Evolutionary conservation across 2,329 filamentous ascomycete species (phyloP), one percentile per base, ranked within the genome.

Genomic region (Cladophialophora chaetospira): DNA sequence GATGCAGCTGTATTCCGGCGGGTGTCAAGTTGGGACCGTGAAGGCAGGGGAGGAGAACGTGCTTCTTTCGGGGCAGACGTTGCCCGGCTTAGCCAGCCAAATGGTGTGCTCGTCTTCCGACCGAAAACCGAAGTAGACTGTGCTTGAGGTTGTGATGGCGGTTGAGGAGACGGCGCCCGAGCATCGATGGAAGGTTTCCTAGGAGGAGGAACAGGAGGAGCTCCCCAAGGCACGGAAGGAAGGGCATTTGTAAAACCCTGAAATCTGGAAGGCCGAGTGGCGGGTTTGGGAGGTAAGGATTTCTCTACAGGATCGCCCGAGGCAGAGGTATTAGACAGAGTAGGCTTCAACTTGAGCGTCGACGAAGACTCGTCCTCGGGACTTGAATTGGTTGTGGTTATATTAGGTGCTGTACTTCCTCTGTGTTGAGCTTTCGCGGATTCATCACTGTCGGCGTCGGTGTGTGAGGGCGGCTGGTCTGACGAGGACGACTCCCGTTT

Each of bases 31-130:
- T 70, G 64, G 29, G 68, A 62, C 59, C 60, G 71, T 58, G 81
- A 67, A 28, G 81, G 75, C 58, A 80, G 68, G 15, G 87, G 81
- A 4, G 82, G 80, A 10, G 85, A 81, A 49, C 83, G 80, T 38
- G 77, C 71, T 50, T 82, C 83, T 69, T 80, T 82, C 31, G 80
- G 79, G 9, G 73, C 72, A 25, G 72, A 73, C 93, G 63, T 55
- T 19, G 60, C 61, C 45, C 64, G 57, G 52, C 60, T 64, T 8
- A 66, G 31, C 64, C 64, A 66, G 35, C 89, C 84, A 67, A 96
- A 95, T n/a, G 88, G 90, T 65, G 89, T 90, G 6, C 89, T 92
- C 53, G 95, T 82, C 71, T 94, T 96, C 68, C 91, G 81, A 64
- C 76, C 67, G 15, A 75, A 70, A 36, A 74, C 38, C 9, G 75